Percentiles rank a stretch among this genome's conserved stretches.
Evolutionary conservation across 768 basidiomycete genomes (phyloP).

Genomic region (Piloderma croceum): DNA sequence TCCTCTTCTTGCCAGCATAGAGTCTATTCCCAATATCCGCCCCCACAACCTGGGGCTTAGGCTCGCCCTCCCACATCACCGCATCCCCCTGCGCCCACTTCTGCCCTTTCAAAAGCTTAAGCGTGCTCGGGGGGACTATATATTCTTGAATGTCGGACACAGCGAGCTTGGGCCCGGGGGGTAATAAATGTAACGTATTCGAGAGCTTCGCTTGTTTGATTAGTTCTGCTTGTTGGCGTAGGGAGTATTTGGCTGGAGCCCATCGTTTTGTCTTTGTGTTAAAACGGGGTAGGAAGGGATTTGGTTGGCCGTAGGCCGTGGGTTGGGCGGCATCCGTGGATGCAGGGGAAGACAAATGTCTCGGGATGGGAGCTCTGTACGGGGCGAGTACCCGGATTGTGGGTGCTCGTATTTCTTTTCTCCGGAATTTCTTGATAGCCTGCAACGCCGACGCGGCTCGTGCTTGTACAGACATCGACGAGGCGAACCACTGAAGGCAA

Average conservation of each 20-base stretch:
- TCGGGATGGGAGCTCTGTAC: no score
- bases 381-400: no score
- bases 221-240: slow-evolving; percentile 73
- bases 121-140: slow-evolving; percentile 16
- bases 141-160: slow-evolving; percentile 17
- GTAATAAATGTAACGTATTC: slow-evolving; percentile 54
- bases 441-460: no score
- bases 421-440: no score
- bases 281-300: slow-evolving; percentile 66
- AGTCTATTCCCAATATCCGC: slow-evolving; percentile 55
- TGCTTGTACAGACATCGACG: no score
- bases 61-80: slow-evolving; percentile 39
- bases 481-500: no score
- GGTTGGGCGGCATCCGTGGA: no score
- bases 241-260: slow-evolving; percentile 64
- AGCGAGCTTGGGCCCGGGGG: slow-evolving; percentile 58
- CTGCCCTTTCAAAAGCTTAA: slow-evolving; percentile 9
- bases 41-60: slow-evolving; percentile 38
- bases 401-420: no score
- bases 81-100: slow-evolving; percentile 7
- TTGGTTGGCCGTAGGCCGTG: no score
- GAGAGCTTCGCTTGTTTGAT: slow-evolving; percentile 61
- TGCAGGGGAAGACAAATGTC: no score
- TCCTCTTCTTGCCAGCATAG: slow-evolving; percentile 72
- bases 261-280: slow-evolving; percentile 60